Conservation (phyloP, 1,284 basidiomycete genomes). For the Pisolithus thermaeus region DNA sequence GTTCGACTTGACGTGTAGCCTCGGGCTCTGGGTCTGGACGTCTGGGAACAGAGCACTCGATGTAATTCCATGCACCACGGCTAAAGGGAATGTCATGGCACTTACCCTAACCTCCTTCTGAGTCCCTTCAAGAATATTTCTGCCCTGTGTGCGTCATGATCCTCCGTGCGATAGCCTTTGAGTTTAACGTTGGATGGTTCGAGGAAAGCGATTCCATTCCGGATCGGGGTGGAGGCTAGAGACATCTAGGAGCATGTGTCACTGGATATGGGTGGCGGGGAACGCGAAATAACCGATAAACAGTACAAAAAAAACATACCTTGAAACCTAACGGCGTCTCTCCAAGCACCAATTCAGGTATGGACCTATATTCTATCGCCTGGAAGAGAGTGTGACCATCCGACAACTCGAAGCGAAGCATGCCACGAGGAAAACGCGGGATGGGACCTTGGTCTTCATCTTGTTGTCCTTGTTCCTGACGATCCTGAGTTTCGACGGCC, state of each 20-base stretch:
- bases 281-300: not conserved
- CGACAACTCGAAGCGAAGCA: slow-evolving; percentile 61
- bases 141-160: slow-evolving; percentile 50
- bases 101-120: slow-evolving; percentile 56
- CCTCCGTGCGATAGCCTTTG: slow-evolving; percentile 52
- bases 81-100: not conserved
- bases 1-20: slow-evolving; percentile 7
- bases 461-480: slow-evolving; percentile 40
- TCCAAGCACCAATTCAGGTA: slow-evolving; percentile 58
- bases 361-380: slow-evolving; percentile 63
- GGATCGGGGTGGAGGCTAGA: slow-evolving; percentile 55
- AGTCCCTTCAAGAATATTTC: slow-evolving; percentile 52
- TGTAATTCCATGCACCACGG: not conserved
- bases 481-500: slow-evolving; percentile 32
- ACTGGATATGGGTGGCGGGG: slow-evolving; percentile 1
- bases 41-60: slow-evolving; percentile 7
- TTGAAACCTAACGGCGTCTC: slow-evolving; percentile 69
- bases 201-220: slow-evolving; percentile 61
- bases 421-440: slow-evolving; percentile 67
- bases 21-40: slow-evolving; percentile 23
- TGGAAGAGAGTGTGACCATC: slow-evolving; percentile 57
- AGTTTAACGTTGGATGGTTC: slow-evolving; percentile 55
- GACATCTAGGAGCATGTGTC: slow-evolving; percentile 42
- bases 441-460: slow-evolving; percentile 68
- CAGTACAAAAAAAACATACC: slow-evolving; percentile 34